phyloP scores from a whole-genome alignment of 257 asterid genomes.

The Ilex aquifolium region DNA sequence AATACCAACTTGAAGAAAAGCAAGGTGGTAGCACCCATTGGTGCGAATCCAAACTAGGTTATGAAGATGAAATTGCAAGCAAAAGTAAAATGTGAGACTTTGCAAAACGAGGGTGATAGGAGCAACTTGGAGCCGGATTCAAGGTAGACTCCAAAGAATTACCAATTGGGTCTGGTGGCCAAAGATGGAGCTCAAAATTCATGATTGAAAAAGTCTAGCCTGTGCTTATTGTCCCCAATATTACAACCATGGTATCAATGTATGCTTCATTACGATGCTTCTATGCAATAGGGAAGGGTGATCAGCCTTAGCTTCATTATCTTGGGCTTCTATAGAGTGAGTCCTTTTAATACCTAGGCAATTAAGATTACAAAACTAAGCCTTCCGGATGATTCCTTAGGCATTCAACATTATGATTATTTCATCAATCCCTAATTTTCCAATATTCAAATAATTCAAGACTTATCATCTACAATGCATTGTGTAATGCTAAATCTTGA shows the following conservation, averaged over 20 bases:
- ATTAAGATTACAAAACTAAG: too few species aligned
- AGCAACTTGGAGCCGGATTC: constrained; percentile 16
- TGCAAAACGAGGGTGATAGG: constrained; percentile 31
- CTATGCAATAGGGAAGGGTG: too few species aligned
- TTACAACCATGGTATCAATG: constrained; percentile 74
- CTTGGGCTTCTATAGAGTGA: too few species aligned
- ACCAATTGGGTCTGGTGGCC: constrained; percentile 69
- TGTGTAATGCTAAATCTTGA: too few species aligned
- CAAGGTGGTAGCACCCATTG: constrained; percentile 23
- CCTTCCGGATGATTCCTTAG: too few species aligned
- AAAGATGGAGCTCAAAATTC: constrained; percentile 35
- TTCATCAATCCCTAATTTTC: too few species aligned
- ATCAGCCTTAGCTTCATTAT: too few species aligned
- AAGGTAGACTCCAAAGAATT: constrained; percentile 34
- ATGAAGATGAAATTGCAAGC: constrained; percentile 27
- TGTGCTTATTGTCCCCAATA: constrained; percentile 75
- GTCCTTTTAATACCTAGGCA: too few species aligned
- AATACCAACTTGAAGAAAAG: constrained; percentile 53
- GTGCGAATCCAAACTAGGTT: constrained; percentile 18
- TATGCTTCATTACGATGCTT: not conserved
- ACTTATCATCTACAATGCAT: too few species aligned
- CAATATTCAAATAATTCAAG: too few species aligned
- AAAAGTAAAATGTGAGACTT: constrained; percentile 45
- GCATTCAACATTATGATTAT: too few species aligned
- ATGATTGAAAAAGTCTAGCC: constrained; percentile 73